Base-by-base conservation (phyloP, 176 grass and related monocot genomes). In the Leersia perrieri region DNA sequence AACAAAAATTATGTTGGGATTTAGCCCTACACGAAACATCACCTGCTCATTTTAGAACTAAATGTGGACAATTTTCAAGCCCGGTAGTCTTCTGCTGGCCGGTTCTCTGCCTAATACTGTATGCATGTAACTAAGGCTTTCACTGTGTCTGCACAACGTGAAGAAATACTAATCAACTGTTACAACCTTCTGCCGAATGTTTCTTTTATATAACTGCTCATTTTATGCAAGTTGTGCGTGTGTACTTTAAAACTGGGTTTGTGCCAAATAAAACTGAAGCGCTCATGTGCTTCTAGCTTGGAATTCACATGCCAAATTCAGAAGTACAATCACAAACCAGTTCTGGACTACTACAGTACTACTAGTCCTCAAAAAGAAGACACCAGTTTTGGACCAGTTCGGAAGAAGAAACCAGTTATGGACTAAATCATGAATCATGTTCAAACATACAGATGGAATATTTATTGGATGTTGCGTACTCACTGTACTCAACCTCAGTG, bases 381-480 rank as follows among this genome's bases (percentile, higher is more conserved):
- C 8, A 57, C 18, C 20, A 23, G 22, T 57, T 49, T 16, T 49
- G 45, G 16, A 49, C 53, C 53, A 58, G 53, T 57, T 57, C 51
- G 23, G 6, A 58, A 25, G 53, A 58, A 75, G 25, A 8, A 47
- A 41, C 25, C 25, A 42, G 63, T 62, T 36, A 11, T 84, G 63
- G 64, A 40, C 75, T 40, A 84, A n/a, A n/a, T n/a, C n/a, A n/a
- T n/a, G n/a, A n/a, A 80, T 76, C 70, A 61, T 80, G 64, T 47
- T 27, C 26, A 47, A 18, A 57, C 66, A 45, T 30, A 5, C 9
- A 51, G 2, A 73, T 63, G 23, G 29, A 74, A 62, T 58, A 36
- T 67, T 42, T 68, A 38, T 38, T 58, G 2, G 33, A 27, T 11
- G 53, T 18, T 68, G 1, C 25, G 62, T 74, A 53, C 71, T 73